A percentile compares a stretch with the other conserved stretches of the same genome.
phyloP scores from a whole-genome alignment of 2,329 filamentous ascomycete genomes.

The Aschersonia sp. region DNA sequence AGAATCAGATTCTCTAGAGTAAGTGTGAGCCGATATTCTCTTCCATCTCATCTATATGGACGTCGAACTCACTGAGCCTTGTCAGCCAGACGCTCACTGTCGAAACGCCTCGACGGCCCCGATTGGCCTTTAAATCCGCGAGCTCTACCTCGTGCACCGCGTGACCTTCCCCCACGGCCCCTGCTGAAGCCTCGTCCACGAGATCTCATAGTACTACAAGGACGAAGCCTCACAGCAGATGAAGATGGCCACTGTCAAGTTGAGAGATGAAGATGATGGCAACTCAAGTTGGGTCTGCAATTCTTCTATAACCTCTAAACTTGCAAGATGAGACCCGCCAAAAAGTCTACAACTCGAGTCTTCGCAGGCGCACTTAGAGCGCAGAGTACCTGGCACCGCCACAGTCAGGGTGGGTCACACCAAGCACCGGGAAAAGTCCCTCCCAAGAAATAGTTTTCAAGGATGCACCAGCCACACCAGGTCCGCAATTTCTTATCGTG shows the following conservation, averaged over 20 bases:
- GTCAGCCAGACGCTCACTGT: conserved; percentile 19
- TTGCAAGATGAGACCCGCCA: conserved; percentile 11
- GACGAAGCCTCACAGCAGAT: too few relatives aligned
- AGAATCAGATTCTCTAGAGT: conserved; percentile 4
- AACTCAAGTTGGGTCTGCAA: too few relatives aligned
- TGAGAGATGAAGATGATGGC: too few relatives aligned
- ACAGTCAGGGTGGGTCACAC: background rate
- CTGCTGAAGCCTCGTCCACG: too few relatives aligned
- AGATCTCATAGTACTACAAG: too few relatives aligned
- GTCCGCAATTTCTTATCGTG: conserved; percentile 18
- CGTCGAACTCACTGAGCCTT: conserved; percentile 18
- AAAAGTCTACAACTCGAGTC: conserved; percentile 5
- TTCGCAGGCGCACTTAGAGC: background rate
- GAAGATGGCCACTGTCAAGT: too few relatives aligned
- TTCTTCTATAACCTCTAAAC: conserved; percentile 15
- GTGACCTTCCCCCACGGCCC: too few relatives aligned
- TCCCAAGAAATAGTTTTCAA: conserved; percentile 16
- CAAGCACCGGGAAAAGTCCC: background rate
- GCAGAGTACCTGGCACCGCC: background rate
- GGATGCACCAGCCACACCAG: conserved; percentile 12
- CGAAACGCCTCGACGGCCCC: conserved; percentile 22
- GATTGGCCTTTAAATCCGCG: conserved; percentile 17
- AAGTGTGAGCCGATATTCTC: background rate
- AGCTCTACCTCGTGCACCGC: conserved; percentile 10
- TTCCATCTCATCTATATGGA: too few relatives aligned